Evolutionary conservation across 495 filamentous ascomycete genomes (phyloP).

Genomic region (Xylaria castorea): DNA sequence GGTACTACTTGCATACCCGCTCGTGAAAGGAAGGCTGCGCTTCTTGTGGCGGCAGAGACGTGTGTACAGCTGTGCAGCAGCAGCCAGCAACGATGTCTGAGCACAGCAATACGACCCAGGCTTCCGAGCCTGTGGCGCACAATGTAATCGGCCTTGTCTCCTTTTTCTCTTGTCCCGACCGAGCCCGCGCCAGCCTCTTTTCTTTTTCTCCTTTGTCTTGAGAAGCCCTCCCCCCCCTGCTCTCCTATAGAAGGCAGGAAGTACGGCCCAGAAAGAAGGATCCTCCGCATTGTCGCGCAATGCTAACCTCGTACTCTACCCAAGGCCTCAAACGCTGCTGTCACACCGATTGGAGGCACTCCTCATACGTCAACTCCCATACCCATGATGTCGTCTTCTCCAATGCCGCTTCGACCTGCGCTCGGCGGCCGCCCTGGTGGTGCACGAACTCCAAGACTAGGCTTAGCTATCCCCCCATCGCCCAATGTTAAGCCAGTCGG

Average conservation of each 20-base stretch:
- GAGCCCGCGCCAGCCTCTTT: background rate
- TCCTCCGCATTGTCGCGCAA: constrained; percentile 26
- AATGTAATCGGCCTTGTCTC: constrained; percentile 37
- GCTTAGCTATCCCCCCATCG: constrained; percentile 85
- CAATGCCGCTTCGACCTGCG: constrained; percentile 81
- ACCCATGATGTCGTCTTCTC: constrained; percentile 75
- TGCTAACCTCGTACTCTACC: constrained; percentile 40
- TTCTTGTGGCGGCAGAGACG: constrained; percentile 33
- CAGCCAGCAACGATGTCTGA: constrained; percentile 39
- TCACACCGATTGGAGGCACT: constrained; percentile 34
- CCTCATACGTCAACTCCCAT: constrained; percentile 42
- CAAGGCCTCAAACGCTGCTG: constrained; percentile 40
- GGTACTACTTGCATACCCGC: constrained; percentile 31
- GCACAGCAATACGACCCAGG: constrained; percentile 39
- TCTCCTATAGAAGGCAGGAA: background rate
- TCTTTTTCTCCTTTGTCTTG: constrained; percentile 1
- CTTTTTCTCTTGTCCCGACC: constrained; percentile 14
- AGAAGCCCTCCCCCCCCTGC: background rate
- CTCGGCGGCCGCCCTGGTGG: constrained; percentile 73
- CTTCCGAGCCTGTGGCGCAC: constrained; percentile 38
- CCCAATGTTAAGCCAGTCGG: constrained; percentile 76
- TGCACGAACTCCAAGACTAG: constrained; percentile 75
- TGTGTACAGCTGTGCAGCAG: constrained; percentile 26
- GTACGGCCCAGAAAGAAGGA: background rate
- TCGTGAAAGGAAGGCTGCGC: constrained; percentile 33